Percentiles rank a stretch among this genome's conserved stretches.
These are phyloP conservation scores for Colletotrichum echinochloae DNA, from an alignment of 2,329 filamentous ascomycete genomes.

Conservation along the genomic window DNA sequence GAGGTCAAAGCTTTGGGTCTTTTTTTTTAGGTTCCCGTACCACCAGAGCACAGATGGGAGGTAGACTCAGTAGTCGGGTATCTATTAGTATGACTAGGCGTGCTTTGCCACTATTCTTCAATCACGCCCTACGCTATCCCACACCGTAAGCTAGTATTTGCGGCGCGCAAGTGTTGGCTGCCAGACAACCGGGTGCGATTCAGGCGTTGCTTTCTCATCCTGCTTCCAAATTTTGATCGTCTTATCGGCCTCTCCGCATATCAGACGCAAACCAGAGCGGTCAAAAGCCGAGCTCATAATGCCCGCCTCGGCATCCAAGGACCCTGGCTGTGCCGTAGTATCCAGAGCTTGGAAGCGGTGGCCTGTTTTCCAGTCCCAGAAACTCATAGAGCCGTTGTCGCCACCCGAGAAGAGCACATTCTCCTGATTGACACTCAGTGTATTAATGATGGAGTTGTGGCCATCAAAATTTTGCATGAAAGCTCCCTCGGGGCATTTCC, in stretches of 20 bases:
- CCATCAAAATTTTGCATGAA: conserved; percentile 99
- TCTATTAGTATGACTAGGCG: conserved; percentile 19
- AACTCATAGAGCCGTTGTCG: conserved; percentile 95
- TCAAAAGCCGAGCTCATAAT: conserved; percentile 97
- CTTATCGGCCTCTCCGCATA: conserved; percentile 97
- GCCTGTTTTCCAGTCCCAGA: conserved; percentile 99
- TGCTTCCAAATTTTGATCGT: conserved; percentile 99
- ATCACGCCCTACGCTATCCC: not conserved
- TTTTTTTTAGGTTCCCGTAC: conserved; percentile 46
- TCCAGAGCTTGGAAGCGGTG: conserved; percentile 91
- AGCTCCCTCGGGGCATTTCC: conserved; percentile 97
- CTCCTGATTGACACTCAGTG: conserved; percentile 90
- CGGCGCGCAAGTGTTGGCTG: conserved; percentile 82
- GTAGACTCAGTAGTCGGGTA: conserved; percentile 22
- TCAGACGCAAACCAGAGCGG: conserved; percentile 85
- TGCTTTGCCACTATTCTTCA: not conserved
- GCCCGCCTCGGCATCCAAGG: conserved; percentile 91
- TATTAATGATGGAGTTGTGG: conserved; percentile 97
- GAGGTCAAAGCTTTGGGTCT: conserved; percentile 87
- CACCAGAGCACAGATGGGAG: conserved; percentile 5
- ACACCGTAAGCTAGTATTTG: conserved; percentile 69
- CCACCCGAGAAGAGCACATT: conserved; percentile 94
- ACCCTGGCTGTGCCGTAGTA: conserved; percentile 93
- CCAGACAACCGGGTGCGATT: conserved; percentile 94
- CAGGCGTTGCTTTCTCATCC: conserved; percentile 89